A percentile compares a stretch with the other conserved stretches of the same genome.
phyloP scores from a whole-genome alignment of 2,329 filamentous ascomycete genomes.

The Clathrospora elynae region DNA sequence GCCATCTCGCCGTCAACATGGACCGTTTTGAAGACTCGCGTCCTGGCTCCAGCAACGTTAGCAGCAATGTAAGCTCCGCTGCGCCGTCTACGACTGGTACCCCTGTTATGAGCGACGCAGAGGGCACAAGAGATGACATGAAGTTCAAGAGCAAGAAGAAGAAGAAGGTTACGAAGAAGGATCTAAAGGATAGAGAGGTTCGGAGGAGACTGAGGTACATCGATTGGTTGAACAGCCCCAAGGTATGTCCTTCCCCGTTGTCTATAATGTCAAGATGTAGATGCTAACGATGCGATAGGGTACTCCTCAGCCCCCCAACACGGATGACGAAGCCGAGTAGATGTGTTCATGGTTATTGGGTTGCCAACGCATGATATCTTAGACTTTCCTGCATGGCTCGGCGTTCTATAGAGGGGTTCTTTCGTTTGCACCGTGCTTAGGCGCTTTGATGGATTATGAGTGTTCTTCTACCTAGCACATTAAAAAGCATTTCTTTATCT shows the following conservation, averaged over 20 bases:
- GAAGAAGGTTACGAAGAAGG: conserved; percentile 98
- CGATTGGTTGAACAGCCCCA: conserved; percentile 75
- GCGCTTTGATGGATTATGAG: conserved; percentile 13
- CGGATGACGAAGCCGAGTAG: conserved; percentile 49
- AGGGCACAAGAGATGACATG: conserved; percentile 76
- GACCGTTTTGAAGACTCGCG: conserved; percentile 87
- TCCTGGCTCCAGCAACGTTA: conserved; percentile 64
- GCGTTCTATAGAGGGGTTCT: conserved; percentile 26
- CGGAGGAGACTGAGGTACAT: conserved; percentile 83
- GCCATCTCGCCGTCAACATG: conserved; percentile 71
- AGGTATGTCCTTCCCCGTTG: conserved; percentile 34
- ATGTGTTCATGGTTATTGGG: conserved; percentile 16
- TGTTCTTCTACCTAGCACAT: conserved; percentile 10
- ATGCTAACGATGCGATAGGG: conserved; percentile 40
- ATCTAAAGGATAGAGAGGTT: conserved; percentile 90
- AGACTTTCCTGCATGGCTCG: conserved; percentile 27
- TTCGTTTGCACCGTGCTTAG: conserved; percentile 11
- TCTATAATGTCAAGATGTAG: background rate
- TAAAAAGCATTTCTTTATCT: conserved; percentile 17
- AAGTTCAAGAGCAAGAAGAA: conserved; percentile 93
- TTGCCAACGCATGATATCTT: conserved; percentile 16
- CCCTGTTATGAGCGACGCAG: conserved; percentile 78
- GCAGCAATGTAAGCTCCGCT: conserved; percentile 47
- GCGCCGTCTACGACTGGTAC: conserved; percentile 57
- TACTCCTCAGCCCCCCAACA: conserved; percentile 49